Base-by-base conservation (phyloP, 768 basidiomycete species). In the Collybia nuda region DNA sequence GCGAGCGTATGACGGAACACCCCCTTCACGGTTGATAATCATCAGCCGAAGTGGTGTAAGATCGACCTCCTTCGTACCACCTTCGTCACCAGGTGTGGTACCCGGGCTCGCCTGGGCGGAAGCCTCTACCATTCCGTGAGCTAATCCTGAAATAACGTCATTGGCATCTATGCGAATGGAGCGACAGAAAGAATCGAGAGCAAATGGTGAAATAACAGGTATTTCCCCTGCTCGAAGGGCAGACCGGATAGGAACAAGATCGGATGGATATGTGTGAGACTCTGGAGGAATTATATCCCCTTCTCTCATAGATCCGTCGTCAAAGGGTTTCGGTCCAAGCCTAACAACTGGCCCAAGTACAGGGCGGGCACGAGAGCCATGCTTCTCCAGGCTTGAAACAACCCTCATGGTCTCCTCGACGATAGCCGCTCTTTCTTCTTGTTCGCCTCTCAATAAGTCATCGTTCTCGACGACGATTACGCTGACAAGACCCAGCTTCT, bases 1-100 rank as follows among this genome's bases (percentile, higher is more conserved):
- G 24, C 97, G 92, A 29, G 97, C 97, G 65, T 98, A 98, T 0
- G 97, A 98, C 18, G 97, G 97, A 2, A 98, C 87, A 12, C 97
- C 97, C 19, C 97, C 97, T 68, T 96, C 92, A 17, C 88, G 82
- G 67, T 94, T 96, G 69, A 99, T 98, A 67, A 98, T 88, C 90
- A 99, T 95, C 52, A 99, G 80, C 23, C 97, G 89, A 48, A 98
- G 74, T 1, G 97, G 97, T 3, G 93, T 95, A 50, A 99, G 81
- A 69, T 98, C 91, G 4, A 79, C 71, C 26, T 86, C 81, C 24
- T 76, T 74, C 0, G 77, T 75, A 49, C 67, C 65, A 28, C 75
- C 71, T 29, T 72, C 67, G 38, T 72, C 65, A 14, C 71, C 58
- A n/a, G 68, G 63, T 24, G 51, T 52, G 22, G 60, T 62, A 9